Base-by-base conservation (phyloP, 371 early-diverging fungal genomes). In the Basidiobolus heterosporus region DNA sequence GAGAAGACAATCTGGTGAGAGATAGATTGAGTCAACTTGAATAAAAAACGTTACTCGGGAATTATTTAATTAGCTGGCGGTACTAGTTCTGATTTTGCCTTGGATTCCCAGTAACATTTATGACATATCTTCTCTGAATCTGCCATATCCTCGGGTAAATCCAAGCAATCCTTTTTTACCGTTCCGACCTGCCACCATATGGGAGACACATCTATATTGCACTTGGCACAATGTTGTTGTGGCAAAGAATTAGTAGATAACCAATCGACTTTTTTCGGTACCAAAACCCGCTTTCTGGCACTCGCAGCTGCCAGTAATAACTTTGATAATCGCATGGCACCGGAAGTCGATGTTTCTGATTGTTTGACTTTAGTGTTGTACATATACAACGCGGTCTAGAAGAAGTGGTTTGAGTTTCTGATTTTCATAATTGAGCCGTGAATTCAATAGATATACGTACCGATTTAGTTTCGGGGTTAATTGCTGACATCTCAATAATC, bases 171-270 rank as follows among this genome's bases (percentile, higher is more conserved):
- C 13, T 2, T 1, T 0, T n/a, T 0, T 21, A n/a, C 22, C 8
- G 36, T 9, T n/a, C 9, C 3, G 19, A 53, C 51, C 15, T 59
- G 48, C 62, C 64, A 67, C 67, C 67, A 67, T 44, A 62, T 64
- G 7, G 68, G 65, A 5, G 68, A 62, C 5, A 41, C 50, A 0
- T 48, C 58, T 9, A 55, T 46, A 11, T 53, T 43, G 38, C 68
- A 67, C 43, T 36, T 48, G n/a, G 38, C 48, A 35, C 68, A 67
- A 1, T 19, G 40, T 18, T 58, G 52, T 17, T 50, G 53, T 14
- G 47, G 24, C 8, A 30, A 37, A 8, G 40, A 24, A 11, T 22
- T 47, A 2, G 41, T 6, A 9, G 49, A 52, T 9, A 50, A 45
- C 30, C 48, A 50, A 14, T 40, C 20, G 16, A 23, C 15, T 13